phyloP scores from a whole-genome alignment of 2,329 filamentous ascomycete genomes.

The Pestalotiopsis sp. region DNA sequence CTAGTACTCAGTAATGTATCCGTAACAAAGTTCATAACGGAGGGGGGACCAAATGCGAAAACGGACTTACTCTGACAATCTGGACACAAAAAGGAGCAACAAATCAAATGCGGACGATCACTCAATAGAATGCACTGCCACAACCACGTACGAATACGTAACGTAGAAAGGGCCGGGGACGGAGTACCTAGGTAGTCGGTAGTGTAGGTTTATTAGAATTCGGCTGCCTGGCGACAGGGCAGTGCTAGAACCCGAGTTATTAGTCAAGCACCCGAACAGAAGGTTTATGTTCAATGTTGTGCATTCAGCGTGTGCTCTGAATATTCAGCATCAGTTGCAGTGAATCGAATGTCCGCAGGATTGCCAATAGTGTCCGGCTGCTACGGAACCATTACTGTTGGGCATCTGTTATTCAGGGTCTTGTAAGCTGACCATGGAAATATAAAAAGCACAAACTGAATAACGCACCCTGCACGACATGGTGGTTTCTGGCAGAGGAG shows the following conservation, averaged over 20 bases:
- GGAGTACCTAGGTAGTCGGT: neutral
- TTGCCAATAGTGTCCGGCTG: neutral
- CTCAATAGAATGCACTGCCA: neutral
- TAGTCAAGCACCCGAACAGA: neutral
- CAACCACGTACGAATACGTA: neutral
- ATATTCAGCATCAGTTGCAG: neutral
- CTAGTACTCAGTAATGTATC: neutral
- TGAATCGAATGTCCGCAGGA: neutral
- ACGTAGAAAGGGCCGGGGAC: neutral
- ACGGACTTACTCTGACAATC: neutral
- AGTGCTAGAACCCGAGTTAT: neutral
- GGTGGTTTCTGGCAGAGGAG: neutral
- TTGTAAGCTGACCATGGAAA: neutral
- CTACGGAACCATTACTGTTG: neutral
- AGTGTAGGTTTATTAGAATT: neutral
- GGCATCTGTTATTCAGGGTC: neutral
- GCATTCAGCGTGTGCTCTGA: neutral
- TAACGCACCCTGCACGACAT: neutral
- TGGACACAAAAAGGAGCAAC: neutral
- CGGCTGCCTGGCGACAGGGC: neutral
- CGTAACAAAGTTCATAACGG: neutral
- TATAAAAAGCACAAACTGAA: neutral
- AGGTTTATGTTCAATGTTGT: neutral
- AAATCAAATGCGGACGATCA: neutral
- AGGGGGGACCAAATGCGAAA: neutral